Evolutionary conservation across 306 rosid species (phyloP).

Genomic region (Crotalaria pallida): DNA sequence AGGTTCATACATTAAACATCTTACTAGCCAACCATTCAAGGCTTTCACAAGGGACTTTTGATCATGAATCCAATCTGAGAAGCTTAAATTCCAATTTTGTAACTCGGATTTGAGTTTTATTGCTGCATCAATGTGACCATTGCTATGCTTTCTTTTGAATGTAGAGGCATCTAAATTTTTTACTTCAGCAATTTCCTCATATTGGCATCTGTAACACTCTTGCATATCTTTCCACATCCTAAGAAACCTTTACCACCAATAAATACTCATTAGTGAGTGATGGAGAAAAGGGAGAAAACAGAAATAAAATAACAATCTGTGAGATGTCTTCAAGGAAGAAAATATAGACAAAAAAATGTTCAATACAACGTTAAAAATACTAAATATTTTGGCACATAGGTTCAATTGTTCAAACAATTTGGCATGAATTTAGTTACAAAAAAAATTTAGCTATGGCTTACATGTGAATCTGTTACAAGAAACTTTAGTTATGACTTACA

Average conservation of each 20-base stretch:
- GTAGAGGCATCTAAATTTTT: slow-evolving; percentile 31
- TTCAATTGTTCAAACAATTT: not conserved
- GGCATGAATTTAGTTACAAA: not conserved
- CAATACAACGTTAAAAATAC: not conserved
- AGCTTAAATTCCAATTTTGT: slow-evolving; percentile 60
- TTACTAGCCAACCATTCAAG: slow-evolving; percentile 67
- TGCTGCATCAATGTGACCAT: slow-evolving; percentile 45
- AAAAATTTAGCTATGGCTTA: slow-evolving; percentile 22
- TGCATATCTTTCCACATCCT: slow-evolving; percentile 81
- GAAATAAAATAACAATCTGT: slow-evolving; percentile 3
- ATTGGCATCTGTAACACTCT: slow-evolving; percentile 59
- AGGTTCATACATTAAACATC: slow-evolving; percentile 57
- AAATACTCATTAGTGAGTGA: not conserved
- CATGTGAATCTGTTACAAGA: slow-evolving; percentile 52
- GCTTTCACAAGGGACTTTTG: slow-evolving; percentile 63
- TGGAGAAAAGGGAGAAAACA: not conserved
- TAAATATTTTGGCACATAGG: not conserved
- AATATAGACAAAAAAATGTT: not conserved
- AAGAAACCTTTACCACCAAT: slow-evolving; percentile 40
- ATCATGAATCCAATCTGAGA: slow-evolving; percentile 55
- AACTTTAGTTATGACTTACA: slow-evolving; percentile 36
- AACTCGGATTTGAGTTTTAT: slow-evolving; percentile 59
- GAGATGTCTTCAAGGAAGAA: not conserved
- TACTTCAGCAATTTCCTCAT: slow-evolving; percentile 38
- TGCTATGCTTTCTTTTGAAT: slow-evolving; percentile 31